Base-by-base conservation (phyloP, 306 rosid species). In the Cucurbita ficifolia region DNA sequence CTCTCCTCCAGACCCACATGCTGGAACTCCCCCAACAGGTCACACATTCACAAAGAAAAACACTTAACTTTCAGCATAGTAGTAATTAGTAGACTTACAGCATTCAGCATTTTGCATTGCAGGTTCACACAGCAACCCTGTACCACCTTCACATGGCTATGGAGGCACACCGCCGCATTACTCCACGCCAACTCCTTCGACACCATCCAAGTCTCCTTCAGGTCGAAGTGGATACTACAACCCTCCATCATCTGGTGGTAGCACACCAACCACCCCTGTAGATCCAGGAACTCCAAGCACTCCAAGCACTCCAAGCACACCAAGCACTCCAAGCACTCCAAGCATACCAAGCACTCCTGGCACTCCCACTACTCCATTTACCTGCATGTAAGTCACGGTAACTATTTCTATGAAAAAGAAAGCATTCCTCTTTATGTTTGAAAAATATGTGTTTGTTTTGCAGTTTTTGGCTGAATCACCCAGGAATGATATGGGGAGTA, bases 401-500 rank as follows among this genome's bases (percentile, higher is more conserved):
- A 4, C 42, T 43, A 19, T 46, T 68, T 68, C 54, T 9, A 65
- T 43, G 72, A 10, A 43, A 38, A 43, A 43, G 54, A 21, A 45
- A 43, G 0, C 18, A 35, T 7, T 22, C 67, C 21, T 65, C 17
- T 21, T 61, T 36, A 39, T 35, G 21, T 61, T 4, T 61, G 9
- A 61, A 65, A 60, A 6, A 35, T 18, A 5, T 43, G 50, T 65
- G 53, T 65, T 42, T 42, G 53, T 43, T 42, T 18, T 78, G 76
- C 88, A 94, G 98, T 79, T 94, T 82, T 77, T 94, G 98, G 98
- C 86, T 79, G 80, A 81, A 22, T 63, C 96, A 94, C 77, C 98
- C 98, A 54, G 84, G 74, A 55, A 65, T 88, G 74, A 89, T 94
- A 53, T 87, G 87, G 94, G 97, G 98, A 64, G 45, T 90, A 39